A percentile compares a stretch with the other conserved stretches of the same genome.
phyloP scores from a whole-genome alignment of 805 yeast genomes.

The Pichia occidentalis region DNA sequence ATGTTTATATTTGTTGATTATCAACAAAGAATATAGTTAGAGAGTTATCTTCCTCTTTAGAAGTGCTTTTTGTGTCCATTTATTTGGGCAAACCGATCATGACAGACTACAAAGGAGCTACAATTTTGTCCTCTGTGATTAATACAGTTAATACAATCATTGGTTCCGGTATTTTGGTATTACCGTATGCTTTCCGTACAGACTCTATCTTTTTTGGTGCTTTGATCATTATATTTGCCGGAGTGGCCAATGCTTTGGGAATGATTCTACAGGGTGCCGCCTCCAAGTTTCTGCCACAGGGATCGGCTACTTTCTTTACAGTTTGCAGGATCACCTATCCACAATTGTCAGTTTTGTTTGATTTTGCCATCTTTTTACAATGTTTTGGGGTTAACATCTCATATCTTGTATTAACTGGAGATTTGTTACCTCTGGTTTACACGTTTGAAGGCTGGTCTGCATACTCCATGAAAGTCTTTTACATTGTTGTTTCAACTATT shows the following conservation, averaged over 20 bases:
- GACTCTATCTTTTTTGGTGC: conserved; percentile 61
- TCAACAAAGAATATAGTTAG: too few relatives aligned
- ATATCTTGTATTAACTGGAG: conserved; percentile 70
- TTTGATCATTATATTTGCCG: conserved; percentile 51
- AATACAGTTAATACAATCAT: conserved; percentile 70
- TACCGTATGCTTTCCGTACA: conserved; percentile 64
- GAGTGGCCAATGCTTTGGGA: conserved; percentile 61
- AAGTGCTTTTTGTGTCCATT: too few relatives aligned
- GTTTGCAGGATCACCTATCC: conserved; percentile 70
- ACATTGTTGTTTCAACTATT: conserved; percentile 46
- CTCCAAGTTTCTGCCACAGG: conserved; percentile 47
- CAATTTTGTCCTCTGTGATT: conserved; percentile 52
- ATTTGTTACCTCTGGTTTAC: conserved; percentile 55
- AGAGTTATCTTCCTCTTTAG: too few relatives aligned
- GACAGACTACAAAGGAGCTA: conserved; percentile 33
- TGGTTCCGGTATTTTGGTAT: conserved; percentile 75
- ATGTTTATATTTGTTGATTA: too few relatives aligned
- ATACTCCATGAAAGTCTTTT: conserved; percentile 36
- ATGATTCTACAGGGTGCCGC: conserved; percentile 55
- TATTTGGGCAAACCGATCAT: too few relatives aligned
- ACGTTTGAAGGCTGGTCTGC: conserved; percentile 32
- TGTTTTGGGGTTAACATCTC: conserved; percentile 74
- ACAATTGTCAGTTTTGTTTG: conserved; percentile 60
- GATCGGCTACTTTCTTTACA: conserved; percentile 66
- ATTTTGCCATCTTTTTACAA: conserved; percentile 66